Conservation (phyloP, 1,284 basidiomycete species). For the Sanguinoderma infundibulare region DNA sequence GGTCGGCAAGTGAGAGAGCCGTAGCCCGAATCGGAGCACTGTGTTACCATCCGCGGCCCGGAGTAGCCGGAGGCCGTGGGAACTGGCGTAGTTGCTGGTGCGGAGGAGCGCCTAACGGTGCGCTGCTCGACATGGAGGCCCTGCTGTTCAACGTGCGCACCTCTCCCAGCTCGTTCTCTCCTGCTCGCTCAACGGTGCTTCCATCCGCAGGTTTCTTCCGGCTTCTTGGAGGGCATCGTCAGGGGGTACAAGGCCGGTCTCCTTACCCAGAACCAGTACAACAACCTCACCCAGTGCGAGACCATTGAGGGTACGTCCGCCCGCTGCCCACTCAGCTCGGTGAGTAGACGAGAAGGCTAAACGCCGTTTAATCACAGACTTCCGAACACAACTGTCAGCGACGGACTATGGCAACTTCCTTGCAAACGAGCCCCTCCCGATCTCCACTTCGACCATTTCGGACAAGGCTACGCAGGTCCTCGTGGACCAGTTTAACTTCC, state of each 20-base stretch:
- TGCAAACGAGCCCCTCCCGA: conserved; percentile 94
- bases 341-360: not conserved
- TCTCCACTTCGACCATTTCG: conserved; percentile 93
- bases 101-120: conserved; percentile 8
- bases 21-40: not conserved
- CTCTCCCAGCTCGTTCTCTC: not conserved
- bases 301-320: conserved; percentile 81
- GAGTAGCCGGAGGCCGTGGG: conserved; percentile 13
- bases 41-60: conserved; percentile 15
- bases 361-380: conserved; percentile 56
- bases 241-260: conserved; percentile 95
- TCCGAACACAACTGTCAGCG: conserved; percentile 90
- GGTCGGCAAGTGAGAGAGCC: conserved; percentile 6
- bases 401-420: conserved; percentile 99
- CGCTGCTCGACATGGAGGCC: conserved; percentile 69
- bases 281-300: conserved; percentile 97
- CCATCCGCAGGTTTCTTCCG: conserved; percentile 66
- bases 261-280: conserved; percentile 88
- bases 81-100: conserved; percentile 13
- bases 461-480: conserved; percentile 95
- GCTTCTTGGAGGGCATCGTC: conserved; percentile 92
- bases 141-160: conserved; percentile 82
- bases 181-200: not conserved
- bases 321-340: not conserved
- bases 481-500: conserved; percentile 96